A percentile compares a stretch with the other conserved stretches of the same genome.
These are phyloP conservation scores for Phytophthora nicotianae DNA, from an alignment of 352 stramenopile species.

Conservation along the genomic window DNA sequence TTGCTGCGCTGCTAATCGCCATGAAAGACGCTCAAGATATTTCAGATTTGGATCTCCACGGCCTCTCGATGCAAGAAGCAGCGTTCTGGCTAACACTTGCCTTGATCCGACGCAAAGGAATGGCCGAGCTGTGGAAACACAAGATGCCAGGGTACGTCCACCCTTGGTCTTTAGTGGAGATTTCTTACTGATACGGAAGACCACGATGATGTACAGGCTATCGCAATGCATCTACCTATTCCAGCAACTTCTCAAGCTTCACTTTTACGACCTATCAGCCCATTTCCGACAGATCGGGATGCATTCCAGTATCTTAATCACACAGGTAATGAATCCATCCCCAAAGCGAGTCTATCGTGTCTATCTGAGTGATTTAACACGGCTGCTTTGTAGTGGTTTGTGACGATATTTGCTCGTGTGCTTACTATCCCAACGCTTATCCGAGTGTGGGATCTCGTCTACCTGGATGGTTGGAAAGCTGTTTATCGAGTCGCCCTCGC, in stretches of 20 bases:
- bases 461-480: slow-evolving; percentile 82
- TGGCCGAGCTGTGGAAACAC: slow-evolving; percentile 71
- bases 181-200: neutral
- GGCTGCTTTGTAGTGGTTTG: slow-evolving; percentile 67
- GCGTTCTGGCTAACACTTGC: slow-evolving; percentile 67
- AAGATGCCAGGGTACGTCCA: slow-evolving; percentile 77
- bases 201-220: slow-evolving; percentile 35
- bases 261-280: slow-evolving; percentile 68
- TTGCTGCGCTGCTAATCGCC: slow-evolving; percentile 59
- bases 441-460: slow-evolving; percentile 74
- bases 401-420: slow-evolving; percentile 80
- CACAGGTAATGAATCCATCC: slow-evolving; percentile 47
- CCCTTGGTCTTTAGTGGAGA: neutral
- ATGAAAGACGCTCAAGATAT: slow-evolving; percentile 32
- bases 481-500: slow-evolving; percentile 74
- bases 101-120: slow-evolving; percentile 57
- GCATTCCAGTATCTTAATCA: slow-evolving; percentile 80
- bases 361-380: slow-evolving; percentile 1
- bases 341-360: neutral
- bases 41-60: slow-evolving; percentile 12
- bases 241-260: slow-evolving; percentile 65
- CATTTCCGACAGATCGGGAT: slow-evolving; percentile 82
- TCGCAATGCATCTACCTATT: slow-evolving; percentile 80
- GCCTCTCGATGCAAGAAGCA: slow-evolving; percentile 47
- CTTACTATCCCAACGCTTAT: slow-evolving; percentile 49